Evolutionary conservation across 2,329 filamentous ascomycete genomes (phyloP).

Genomic region (Nemania sp.): DNA sequence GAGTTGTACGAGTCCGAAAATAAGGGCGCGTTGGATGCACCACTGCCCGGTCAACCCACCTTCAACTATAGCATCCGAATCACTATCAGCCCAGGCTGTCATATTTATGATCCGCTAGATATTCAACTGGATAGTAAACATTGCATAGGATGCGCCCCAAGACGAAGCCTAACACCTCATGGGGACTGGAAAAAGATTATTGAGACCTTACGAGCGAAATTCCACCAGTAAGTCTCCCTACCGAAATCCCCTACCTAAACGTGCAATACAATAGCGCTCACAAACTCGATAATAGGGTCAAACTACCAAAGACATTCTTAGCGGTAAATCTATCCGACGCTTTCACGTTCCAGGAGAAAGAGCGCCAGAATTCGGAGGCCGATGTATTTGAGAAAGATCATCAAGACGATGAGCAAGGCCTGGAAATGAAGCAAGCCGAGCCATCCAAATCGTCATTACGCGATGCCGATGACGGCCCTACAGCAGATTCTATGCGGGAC

Average conservation of each 20-base stretch:
- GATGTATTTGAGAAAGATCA: slow-evolving; percentile 64
- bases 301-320: slow-evolving; percentile 74
- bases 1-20: slow-evolving; percentile 97
- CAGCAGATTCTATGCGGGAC: slow-evolving; percentile 31
- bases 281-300: slow-evolving; percentile 61
- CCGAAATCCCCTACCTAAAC: slow-evolving; percentile 11
- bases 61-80: slow-evolving; percentile 98
- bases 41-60: slow-evolving; percentile 71
- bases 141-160: slow-evolving; percentile 93
- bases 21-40: slow-evolving; percentile 60
- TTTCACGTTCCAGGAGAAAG: slow-evolving; percentile 69
- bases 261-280: slow-evolving; percentile 27
- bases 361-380: slow-evolving; percentile 62
- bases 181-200: slow-evolving; percentile 98
- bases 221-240: slow-evolving; percentile 79
- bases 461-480: slow-evolving; percentile 39
- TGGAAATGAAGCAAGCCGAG: slow-evolving; percentile 45
- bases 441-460: slow-evolving; percentile 35
- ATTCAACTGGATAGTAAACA: slow-evolving; percentile 97
- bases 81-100: slow-evolving; percentile 93
- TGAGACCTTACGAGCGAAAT: slow-evolving; percentile 92
- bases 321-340: slow-evolving; percentile 74
- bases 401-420: slow-evolving; percentile 40
- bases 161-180: slow-evolving; percentile 89
- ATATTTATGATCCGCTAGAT: slow-evolving; percentile 95